These are phyloP conservation scores for Hortiboletus rubellus DNA, from an alignment of 1,284 basidiomycete genomes.

Conservation along the genomic window DNA sequence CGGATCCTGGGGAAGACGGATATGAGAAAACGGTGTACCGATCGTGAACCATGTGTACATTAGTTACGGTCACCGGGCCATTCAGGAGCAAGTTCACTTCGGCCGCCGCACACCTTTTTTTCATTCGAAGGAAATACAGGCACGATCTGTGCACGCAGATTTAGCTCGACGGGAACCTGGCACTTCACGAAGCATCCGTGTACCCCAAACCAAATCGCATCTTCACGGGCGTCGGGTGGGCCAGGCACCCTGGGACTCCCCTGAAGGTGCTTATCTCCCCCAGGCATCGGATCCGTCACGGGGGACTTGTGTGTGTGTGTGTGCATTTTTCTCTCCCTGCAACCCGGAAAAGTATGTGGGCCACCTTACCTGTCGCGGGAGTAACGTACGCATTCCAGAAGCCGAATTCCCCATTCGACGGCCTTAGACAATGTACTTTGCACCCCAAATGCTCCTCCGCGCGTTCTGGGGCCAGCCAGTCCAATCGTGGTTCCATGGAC, in stretches of 20 bases:
- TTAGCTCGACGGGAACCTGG: constrained; percentile 12
- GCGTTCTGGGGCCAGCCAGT: constrained; percentile 5
- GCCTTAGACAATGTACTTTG: neutral
- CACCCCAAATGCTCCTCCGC: neutral
- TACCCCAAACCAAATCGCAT: constrained; percentile 11
- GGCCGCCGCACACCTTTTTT: constrained; percentile 26
- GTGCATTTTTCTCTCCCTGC: neutral
- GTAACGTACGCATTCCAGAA: neutral
- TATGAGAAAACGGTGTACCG: constrained; percentile 27
- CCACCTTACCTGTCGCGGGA: neutral
- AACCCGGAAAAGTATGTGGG: constrained; percentile 5
- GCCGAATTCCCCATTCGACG: neutral
- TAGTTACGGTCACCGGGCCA: constrained; percentile 18
- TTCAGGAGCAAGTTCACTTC: constrained; percentile 28
- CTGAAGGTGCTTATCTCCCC: constrained; percentile 14
- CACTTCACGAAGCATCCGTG: constrained; percentile 16
- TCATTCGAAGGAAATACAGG: constrained; percentile 21
- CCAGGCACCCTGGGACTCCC: constrained; percentile 7
- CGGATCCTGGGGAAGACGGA: constrained; percentile 5
- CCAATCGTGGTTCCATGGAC: neutral
- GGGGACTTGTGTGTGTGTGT: neutral
- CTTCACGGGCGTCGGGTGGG: constrained; percentile 2
- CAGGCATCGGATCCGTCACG: constrained; percentile 9
- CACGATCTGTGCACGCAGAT: constrained; percentile 13
- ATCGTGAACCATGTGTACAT: constrained; percentile 19